Evolutionary conservation across 352 stramenopile species (phyloP), one percentile per base, ranked within the genome.

Genomic region (Globisporangium cederbergense): DNA sequence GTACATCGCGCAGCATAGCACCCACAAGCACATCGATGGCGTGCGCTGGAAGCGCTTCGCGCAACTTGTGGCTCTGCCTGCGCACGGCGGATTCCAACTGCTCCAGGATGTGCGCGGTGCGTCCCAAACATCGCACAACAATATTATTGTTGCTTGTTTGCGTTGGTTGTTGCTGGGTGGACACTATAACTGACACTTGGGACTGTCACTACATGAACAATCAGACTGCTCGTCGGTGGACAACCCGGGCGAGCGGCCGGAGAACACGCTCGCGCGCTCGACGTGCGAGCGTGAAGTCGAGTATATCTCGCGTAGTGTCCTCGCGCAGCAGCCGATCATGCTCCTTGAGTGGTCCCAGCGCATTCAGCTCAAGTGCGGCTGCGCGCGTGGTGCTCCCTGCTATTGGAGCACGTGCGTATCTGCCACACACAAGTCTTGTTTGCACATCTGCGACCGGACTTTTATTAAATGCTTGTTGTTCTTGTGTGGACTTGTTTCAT

Each of bases 351-450:
- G 79, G 30, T 70, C 72, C 28, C 73, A 76, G 52, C 68, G 77
- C 18, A 62, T 80, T 9, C 83, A 91, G 59, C 62, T 79, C 13
- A 64, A 87, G n/a, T 93, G 85, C 49, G 85, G 85, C 43, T 94
- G 85, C 59, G 81, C 63, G 3, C 38, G 50, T 30, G 85, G 85
- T 14, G 64, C 66, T 1, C 77, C 83, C 18, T 94, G 84, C 72
- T 93, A 93, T 67, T 93, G 82, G 82, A 93, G 84, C 84, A 90
- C 70, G 84, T 93, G 73, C 46, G 66, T 47, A 30, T 22, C 8
- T 8, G 7, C 32, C 32, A 36, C 65, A 38, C 11, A 13, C 50
- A n/a, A 56, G 14, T 22, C 16, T 53, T 52, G 46, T 20, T 53
- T 34, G 13, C 32, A 14, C 25, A 28, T 28, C 22, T 13, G 6